Base-by-base conservation (phyloP, 2,329 filamentous ascomycete species). In the Fusarium cicatricum region DNA sequence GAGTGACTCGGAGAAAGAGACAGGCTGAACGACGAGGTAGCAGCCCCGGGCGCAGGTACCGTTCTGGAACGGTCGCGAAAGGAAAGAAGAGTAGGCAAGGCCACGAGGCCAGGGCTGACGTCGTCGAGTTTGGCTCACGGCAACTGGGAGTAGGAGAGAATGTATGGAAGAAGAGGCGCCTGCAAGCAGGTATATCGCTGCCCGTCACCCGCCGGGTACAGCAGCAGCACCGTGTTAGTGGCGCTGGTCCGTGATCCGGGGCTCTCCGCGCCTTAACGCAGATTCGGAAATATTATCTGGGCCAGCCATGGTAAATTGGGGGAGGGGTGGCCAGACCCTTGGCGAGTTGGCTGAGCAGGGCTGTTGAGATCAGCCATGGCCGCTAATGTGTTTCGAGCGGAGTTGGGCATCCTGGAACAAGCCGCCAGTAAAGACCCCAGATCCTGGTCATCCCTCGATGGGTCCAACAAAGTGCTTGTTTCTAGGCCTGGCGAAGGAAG, bases 271-370 rank as follows among this genome's bases (percentile, higher is more conserved):
- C 74, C 72, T 75, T 76, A 76, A 76, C 77, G 70, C 76, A 77
- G 71, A 76, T 75, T 79, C 77, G 78, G 78, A 76, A 79, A 77
- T 79, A 80, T 78, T 75, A 76, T 77, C 72, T 78, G 70, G 75
- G 75, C 74, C 68, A 70, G 67, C 70, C 71, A 73, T 75, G 76
- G 68, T 71, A 71, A 66, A 71, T 72, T 71, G 70, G 64, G 58
- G 63, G 66, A 64, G 70, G 71, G 71, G 70, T 70, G 68, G 72
- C 58, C 70, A 62, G 70, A 74, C 69, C 75, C 75, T 76, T 71
- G 71, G 67, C 72, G 65, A 65, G 68, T 72, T 66, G 63, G 68
- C 64, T 65, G 70, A 69, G 57, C 70, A 73, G 72, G 70, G 71
- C 72, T 74, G 67, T 72, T 70, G 68, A 70, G 72, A 75, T 77